Evolutionary conservation across 177 flowering plant genomes (phyloP).

Genomic region (Vitis hybrid): DNA sequence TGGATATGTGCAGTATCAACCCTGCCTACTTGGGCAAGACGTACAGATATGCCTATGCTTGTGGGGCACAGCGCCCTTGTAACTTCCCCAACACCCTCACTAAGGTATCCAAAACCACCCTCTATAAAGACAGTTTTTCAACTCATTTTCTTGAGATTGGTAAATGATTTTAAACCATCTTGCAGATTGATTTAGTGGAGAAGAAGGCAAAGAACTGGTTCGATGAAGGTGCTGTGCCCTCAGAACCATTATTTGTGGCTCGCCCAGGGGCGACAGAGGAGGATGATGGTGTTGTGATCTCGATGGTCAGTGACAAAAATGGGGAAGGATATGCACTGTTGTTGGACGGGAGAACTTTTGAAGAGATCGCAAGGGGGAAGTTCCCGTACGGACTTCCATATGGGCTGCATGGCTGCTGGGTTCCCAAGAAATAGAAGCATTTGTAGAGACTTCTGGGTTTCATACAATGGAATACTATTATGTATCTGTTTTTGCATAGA

Average conservation of each 20-base stretch:
- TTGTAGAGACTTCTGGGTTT: background rate
- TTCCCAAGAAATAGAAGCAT: conserved; percentile 43
- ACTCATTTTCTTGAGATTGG: too few relatives aligned
- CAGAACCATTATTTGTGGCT: conserved; percentile 91
- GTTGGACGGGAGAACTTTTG: conserved; percentile 71
- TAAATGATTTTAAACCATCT: background rate
- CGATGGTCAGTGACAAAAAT: conserved; percentile 72
- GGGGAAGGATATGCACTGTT: conserved; percentile 83
- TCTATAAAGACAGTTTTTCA: background rate
- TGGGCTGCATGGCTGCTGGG: conserved; percentile 98
- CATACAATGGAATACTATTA: background rate
- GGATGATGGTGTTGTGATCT: conserved; percentile 95
- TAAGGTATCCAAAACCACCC: conserved; percentile 47
- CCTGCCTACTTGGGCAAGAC: conserved; percentile 68
- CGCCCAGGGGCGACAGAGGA: conserved; percentile 84
- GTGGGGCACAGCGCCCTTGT: conserved; percentile 93
- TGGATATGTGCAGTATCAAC: conserved; percentile 99
- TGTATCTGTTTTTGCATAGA: background rate
- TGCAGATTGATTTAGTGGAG: conserved; percentile 67
- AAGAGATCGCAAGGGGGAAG: conserved; percentile 92
- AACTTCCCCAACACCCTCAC: conserved; percentile 96
- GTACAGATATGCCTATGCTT: conserved; percentile 90
- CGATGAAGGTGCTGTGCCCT: conserved; percentile 79
- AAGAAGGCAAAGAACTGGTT: conserved; percentile 81
- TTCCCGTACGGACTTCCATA: conserved; percentile 91